Conservation (phyloP, 257 asterid genomes). For the Orobanche coerulescens region DNA sequence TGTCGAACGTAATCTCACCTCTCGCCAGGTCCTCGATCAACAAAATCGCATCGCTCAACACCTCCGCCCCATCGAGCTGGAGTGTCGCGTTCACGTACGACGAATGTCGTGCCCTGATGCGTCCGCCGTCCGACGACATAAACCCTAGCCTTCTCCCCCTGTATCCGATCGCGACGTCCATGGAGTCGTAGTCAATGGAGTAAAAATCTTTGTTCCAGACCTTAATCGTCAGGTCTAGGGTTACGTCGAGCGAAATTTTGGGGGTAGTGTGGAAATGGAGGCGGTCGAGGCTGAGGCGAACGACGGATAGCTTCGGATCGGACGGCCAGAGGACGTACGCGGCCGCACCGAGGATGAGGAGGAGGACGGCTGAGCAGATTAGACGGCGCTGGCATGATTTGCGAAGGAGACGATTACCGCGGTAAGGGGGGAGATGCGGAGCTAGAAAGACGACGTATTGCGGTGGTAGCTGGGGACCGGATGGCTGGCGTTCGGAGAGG, state of each 20-base stretch:
- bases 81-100: conserved; percentile 58
- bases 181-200: conserved; percentile 52
- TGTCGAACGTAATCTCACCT: conserved; percentile 55
- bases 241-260: too few species aligned
- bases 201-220: conserved; percentile 62
- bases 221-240: conserved; percentile 52
- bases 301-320: too few species aligned
- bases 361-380: too few species aligned
- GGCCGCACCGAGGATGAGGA: too few species aligned
- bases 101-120: too few species aligned
- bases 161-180: too few species aligned
- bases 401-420: conserved; percentile 31
- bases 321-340: too few species aligned
- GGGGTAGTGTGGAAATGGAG: too few species aligned
- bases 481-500: conserved; percentile 30
- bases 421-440: conserved; percentile 31
- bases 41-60: conserved; percentile 39
- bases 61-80: conserved; percentile 46
- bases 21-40: conserved; percentile 55
- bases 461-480: conserved; percentile 24
- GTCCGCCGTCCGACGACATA: too few species aligned
- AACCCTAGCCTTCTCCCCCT: too few species aligned
- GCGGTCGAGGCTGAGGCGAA: too few species aligned
- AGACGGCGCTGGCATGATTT: conserved; percentile 26
- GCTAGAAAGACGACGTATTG: conserved; percentile 42